Evolutionary conservation across 306 rosid species (phyloP), one percentile per base, ranked within the genome.

Genomic region (Lathyrus oleraceus): DNA sequence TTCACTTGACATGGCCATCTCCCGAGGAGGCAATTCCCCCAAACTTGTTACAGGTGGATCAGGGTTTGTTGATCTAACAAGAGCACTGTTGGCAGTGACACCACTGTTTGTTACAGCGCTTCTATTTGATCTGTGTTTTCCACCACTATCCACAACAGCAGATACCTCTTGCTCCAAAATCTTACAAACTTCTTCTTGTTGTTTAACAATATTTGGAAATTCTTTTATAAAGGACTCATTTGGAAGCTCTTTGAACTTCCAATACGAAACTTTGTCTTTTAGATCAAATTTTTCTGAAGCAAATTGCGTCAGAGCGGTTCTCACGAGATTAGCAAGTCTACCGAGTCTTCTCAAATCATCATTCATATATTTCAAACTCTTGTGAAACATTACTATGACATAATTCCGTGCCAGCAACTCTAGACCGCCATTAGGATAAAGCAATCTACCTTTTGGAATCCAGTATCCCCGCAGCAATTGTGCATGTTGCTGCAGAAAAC

Each of bases 1-100:
- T 72, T 88, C 97, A 81, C 80, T 88, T 70, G 99, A 85, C 86
- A 91, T 85, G 80, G 87, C 77, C 83, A 66, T 88, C 56, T 53
- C 82, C 68, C 76, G 81, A 30, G 66, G 58, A 61, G 79, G 71
- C 17, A 59, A 73, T 61, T 73, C 84, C 63, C 80, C 68, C 36
- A 77, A 44, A 72, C 79, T 76, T 13, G 75, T 65, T 17, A 61
- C 54, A 68, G 36, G 81, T 75, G 72, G 81, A 53, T 76, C 83
- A 64, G 84, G 54, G 77, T 60, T 81, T 61, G 32, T 79, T 61
- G 85, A 25, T 69, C 71, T 82, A 61, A 71, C 76, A 44, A 48
- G 82, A 60, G 60, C 74, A 47, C 39, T 73, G 48, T 70, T 65
- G 19, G 70, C 38, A 65, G 68, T 65, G 19, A 72, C 38, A 65